These are phyloP conservation scores for Aspergillus udagawae DNA, from an alignment of 2,329 filamentous ascomycete genomes.

Conservation along the genomic window DNA sequence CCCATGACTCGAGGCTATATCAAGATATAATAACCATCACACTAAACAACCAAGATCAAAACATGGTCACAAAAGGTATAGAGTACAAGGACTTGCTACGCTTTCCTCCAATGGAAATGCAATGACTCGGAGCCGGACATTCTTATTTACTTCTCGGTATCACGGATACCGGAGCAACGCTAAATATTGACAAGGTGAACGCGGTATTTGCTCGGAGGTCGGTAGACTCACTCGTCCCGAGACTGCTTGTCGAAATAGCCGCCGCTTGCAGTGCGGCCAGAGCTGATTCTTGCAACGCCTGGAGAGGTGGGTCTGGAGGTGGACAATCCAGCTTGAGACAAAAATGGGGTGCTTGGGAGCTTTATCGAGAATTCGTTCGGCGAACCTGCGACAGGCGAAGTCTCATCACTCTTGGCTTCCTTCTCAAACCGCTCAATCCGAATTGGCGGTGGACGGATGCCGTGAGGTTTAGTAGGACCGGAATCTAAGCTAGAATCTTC, in stretches of 20 bases:
- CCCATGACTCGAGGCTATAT: neutral
- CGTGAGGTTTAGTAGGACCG: slow-evolving; percentile 40
- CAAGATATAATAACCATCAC: neutral
- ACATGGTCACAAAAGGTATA: neutral
- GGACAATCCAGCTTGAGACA: slow-evolving; percentile 47
- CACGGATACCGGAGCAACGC: slow-evolving; percentile 5
- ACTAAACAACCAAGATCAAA: neutral
- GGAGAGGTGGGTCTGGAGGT: slow-evolving; percentile 53
- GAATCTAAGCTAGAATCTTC: slow-evolving; percentile 49
- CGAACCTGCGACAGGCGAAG: slow-evolving; percentile 19
- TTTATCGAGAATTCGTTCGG: slow-evolving; percentile 47
- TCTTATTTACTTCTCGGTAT: slow-evolving; percentile 16
- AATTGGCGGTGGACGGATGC: slow-evolving; percentile 46
- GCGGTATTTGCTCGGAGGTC: slow-evolving; percentile 13
- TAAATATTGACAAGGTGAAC: slow-evolving; percentile 11
- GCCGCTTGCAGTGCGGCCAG: slow-evolving; percentile 32
- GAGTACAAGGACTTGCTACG: neutral
- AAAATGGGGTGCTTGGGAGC: slow-evolving; percentile 44
- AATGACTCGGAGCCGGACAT: slow-evolving; percentile 7
- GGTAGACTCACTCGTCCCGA: slow-evolving; percentile 22
- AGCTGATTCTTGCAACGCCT: slow-evolving; percentile 42
- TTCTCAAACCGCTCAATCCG: slow-evolving; percentile 75
- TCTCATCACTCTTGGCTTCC: slow-evolving; percentile 52
- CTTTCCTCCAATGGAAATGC: slow-evolving; percentile 1
- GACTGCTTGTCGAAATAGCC: slow-evolving; percentile 37